Base-by-base conservation (phyloP, 768 basidiomycete species). In the Termitomyces sp. region DNA sequence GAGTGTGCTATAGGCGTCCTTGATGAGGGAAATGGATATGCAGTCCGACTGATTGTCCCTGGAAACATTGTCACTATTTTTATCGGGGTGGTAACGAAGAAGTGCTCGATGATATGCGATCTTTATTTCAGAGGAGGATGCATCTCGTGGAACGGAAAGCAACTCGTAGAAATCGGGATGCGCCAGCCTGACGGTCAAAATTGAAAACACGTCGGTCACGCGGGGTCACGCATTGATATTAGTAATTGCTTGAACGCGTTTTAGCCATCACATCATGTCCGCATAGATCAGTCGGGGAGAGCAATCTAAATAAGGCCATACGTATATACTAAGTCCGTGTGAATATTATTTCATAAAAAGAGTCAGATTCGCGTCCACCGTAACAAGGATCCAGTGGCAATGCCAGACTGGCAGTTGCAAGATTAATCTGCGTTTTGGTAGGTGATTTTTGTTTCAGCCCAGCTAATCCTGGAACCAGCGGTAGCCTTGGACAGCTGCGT, bases 1-100 rank as follows among this genome's bases (percentile, higher is more conserved):
- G 3, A 94, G 81, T 0, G 81, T 84, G 39, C 63, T 65, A 65
- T 88, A 91, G 0, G 92, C 91, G 51, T 86, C 80, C 64, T 87
- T 85, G 53, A 93, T 74, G 41, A 81, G 63, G 5, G 81, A 78
- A 57, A 91, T 80, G 61, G 86, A 81, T 62, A 78, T 49, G 27
- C 64, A 54, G 13, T 62, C 59, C n/a, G 20, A 48, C 53, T 50
- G 37, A 52, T 58, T 33, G 16, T 30, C 44, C 7, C 54, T 42
- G 30, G 44, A 36, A 46, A 53, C 46, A 49, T 50, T 18, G 49
- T 55, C 51, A 1, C 55, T 39, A 33, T 58, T 69, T 63, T 76
- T 76, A 64, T 78, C 75, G 0, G 91, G 91, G 58, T 93, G 91
- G 47, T 74, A 75, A 46, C 70, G 76, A 6, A 91, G 75, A 34